Base-by-base conservation (phyloP, 176 grass and related monocot species). In the Dendrocalamus sinicus region DNA sequence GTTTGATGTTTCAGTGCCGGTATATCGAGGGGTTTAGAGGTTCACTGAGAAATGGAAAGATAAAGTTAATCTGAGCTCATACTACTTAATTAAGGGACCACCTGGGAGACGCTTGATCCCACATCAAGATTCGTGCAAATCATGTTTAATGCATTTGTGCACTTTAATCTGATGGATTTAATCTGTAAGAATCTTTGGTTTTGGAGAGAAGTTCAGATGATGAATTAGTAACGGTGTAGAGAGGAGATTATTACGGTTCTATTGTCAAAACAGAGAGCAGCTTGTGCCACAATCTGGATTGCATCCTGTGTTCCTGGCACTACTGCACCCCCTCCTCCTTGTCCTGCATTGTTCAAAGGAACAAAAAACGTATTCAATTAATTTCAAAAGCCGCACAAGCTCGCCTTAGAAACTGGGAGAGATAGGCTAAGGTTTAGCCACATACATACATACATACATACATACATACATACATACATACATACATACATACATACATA, bases 241-340 rank as follows among this genome's bases (percentile, higher is more conserved):
- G 5, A 10, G 41, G 22, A 80, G 53, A 44, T 77, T 4, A n/a
- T 63, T 85, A 88, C 89, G 59, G 37, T 64, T 88, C 55, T 87
- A 32, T 84, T 81, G 71, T 87, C 85, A 23, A 99, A 93, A 73
- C 97, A 99, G 70, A 96, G 93, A 76, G 92, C 94, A n/a, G 97
- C 97, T 26, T 68, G 88, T 32, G 97, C 75, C 67, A 94, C 75
- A 75, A 96, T 94, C 83, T 94, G 90, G 53, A 99, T 17, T 7
- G 94, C 68, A 82, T 99, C 93, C 58, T 93, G 93, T 71, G 91
- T 81, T 82, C 91, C 90, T 37, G 82, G 75, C 17, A 84, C 84
- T 48, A 76, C 39, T 3, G 64, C 79, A 9, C 53, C 83, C 16
- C 71, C 86, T 0, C 9, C 91, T 73, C 88, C 88, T 81, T 91